Evolutionary conservation across 2,329 filamentous ascomycete genomes (phyloP).

Genomic region (Blastomyces silverae): DNA sequence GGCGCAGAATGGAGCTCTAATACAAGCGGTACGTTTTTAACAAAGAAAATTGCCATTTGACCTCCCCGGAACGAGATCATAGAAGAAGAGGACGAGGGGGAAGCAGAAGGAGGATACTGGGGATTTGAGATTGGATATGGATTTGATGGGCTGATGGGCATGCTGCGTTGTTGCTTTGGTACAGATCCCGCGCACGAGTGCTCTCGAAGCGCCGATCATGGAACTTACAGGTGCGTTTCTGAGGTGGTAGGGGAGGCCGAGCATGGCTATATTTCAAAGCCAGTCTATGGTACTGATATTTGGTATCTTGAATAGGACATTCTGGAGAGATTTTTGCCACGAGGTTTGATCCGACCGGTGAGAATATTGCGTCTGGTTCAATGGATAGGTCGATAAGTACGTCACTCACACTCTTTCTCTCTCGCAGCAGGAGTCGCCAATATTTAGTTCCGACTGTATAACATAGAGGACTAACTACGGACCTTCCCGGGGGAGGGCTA

Average conservation of each 20-base stretch:
- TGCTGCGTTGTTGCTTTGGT: background rate
- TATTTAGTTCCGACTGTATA: background rate
- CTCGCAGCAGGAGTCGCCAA: background rate
- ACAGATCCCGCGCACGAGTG: constrained; percentile 71
- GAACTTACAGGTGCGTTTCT: constrained; percentile 67
- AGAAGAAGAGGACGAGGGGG: background rate
- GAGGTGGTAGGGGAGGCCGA: background rate
- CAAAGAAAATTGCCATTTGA: background rate
- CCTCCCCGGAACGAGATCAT: too few species aligned
- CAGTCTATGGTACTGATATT: background rate
- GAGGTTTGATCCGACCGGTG: constrained; percentile 81
- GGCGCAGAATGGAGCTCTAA: constrained; percentile 55
- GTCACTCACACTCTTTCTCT: constrained; percentile 28
- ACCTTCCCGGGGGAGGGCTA: background rate
- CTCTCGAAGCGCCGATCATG: constrained; percentile 85
- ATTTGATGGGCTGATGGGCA: background rate
- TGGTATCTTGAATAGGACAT: constrained; percentile 43
- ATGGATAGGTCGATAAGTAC: constrained; percentile 88
- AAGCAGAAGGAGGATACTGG: background rate
- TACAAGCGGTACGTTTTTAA: constrained; percentile 54
- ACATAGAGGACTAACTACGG: constrained; percentile 1
- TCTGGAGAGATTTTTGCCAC: constrained; percentile 82
- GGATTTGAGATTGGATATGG: background rate
- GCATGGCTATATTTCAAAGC: background rate
- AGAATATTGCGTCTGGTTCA: constrained; percentile 84